Evolutionary conservation across 2,329 filamentous ascomycete species (phyloP).

Genomic region (Aspergillus sp.): DNA sequence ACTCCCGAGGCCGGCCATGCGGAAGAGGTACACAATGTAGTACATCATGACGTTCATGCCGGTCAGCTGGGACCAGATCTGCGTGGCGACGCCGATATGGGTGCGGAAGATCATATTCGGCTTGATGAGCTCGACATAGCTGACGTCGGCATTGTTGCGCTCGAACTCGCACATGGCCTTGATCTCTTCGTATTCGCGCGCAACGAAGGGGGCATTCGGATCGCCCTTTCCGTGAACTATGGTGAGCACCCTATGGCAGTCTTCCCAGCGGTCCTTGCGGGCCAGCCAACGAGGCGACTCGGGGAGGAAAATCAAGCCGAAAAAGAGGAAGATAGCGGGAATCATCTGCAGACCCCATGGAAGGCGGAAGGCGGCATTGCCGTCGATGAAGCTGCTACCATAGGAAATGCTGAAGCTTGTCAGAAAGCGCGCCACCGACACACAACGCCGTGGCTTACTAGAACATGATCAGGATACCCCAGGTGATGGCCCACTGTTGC

Average conservation of each 20-base stretch:
- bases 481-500: conserved; percentile 68
- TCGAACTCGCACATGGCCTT: conserved; percentile 65
- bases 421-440: too few relatives aligned
- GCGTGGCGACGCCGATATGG: conserved; percentile 61
- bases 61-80: conserved; percentile 67
- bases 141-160: conserved; percentile 57
- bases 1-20: conserved; percentile 57
- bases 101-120: conserved; percentile 65
- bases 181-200: conserved; percentile 62
- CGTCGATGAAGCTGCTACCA: conserved; percentile 53
- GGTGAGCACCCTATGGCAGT: conserved; percentile 40
- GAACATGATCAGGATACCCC: conserved; percentile 62
- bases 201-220: conserved; percentile 54
- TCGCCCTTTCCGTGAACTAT: conserved; percentile 58
- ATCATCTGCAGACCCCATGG: conserved; percentile 59
- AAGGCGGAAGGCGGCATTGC: conserved; percentile 51
- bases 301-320: conserved; percentile 43
- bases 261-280: conserved; percentile 52
- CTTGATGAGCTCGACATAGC: conserved; percentile 62
- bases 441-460: conserved; percentile 52
- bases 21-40: conserved; percentile 57
- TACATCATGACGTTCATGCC: conserved; percentile 72
- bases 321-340: conserved; percentile 49
- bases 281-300: conserved; percentile 57
- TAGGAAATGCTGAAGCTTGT: conserved; percentile 43